phyloP scores from a whole-genome alignment of 768 basidiomycete species.

The Baorangia bicolor region DNA sequence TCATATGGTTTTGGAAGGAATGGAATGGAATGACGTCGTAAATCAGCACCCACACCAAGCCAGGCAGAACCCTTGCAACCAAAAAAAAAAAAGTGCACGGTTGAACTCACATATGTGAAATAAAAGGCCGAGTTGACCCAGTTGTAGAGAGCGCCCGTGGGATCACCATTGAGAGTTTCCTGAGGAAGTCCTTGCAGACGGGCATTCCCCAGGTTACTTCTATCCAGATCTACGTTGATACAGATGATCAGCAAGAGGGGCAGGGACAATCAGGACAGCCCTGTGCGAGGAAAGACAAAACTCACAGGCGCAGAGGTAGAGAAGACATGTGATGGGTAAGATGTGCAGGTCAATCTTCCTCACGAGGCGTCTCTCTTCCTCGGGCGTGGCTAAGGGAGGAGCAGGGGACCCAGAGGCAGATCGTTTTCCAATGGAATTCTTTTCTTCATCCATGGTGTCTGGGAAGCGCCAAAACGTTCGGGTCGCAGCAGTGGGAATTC shows the following conservation, averaged over 20 bases:
- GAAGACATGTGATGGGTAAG: slow-evolving; percentile 59
- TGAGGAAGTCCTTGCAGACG: slow-evolving; percentile 70
- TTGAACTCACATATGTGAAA: slow-evolving; percentile 63
- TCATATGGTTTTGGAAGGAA: not conserved
- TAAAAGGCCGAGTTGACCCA: slow-evolving; percentile 79
- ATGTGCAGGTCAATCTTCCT: slow-evolving; percentile 37
- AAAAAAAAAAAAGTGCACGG: not conserved
- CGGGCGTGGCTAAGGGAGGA: slow-evolving; percentile 23
- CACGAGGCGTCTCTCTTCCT: slow-evolving; percentile 38
- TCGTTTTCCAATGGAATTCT: not conserved
- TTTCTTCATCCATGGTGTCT: slow-evolving; percentile 22
- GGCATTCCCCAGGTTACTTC: slow-evolving; percentile 78
- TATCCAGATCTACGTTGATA: slow-evolving; percentile 49
- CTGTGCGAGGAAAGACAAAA: not conserved
- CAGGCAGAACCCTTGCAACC: not conserved
- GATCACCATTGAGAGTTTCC: slow-evolving; percentile 66
- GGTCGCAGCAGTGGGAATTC: not conserved
- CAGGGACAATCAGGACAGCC: not conserved
- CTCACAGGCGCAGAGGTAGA: slow-evolving; percentile 77
- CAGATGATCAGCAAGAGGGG: slow-evolving; percentile 1
- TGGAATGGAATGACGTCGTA: not conserved
- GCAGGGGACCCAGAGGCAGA: not conserved
- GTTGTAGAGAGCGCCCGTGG: slow-evolving; percentile 61
- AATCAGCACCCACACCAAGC: not conserved
- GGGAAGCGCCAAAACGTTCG: not conserved